Percentiles rank a stretch among this genome's conserved stretches.
These are phyloP conservation scores for Asparagopsis taxiformis DNA, from an alignment of 31 red algal genomes.

Conservation along the genomic window DNA sequence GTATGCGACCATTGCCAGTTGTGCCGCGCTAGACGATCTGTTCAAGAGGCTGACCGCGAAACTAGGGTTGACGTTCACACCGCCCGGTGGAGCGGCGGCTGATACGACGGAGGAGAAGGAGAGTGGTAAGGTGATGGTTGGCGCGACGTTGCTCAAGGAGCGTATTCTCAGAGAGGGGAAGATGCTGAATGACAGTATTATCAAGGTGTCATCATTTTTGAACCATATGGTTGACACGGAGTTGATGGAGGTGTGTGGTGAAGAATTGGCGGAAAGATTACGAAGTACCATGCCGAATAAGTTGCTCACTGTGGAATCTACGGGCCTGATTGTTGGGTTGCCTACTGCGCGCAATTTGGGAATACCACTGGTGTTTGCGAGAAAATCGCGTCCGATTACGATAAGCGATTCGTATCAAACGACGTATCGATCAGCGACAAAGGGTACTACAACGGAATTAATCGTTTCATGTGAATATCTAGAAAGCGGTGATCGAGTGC, in stretches of 20 bases:
- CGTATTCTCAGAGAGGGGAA: too few relatives aligned
- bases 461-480: constrained; percentile 86
- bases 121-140: constrained; percentile 36
- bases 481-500: constrained; percentile 60
- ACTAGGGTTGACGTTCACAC: constrained; percentile 39
- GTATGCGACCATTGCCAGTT: constrained; percentile 43
- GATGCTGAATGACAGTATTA: constrained; percentile 70
- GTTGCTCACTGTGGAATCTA: constrained; percentile 91
- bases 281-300: constrained; percentile 78
- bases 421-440: constrained; percentile 78
- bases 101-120: constrained; percentile 2
- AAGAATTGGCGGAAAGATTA: constrained; percentile 77
- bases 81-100: constrained; percentile 1
- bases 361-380: constrained; percentile 85
- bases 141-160: constrained; percentile 80
- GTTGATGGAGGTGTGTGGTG: constrained; percentile 84
- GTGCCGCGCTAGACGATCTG: constrained; percentile 74
- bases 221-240: constrained; percentile 91
- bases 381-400: constrained; percentile 78
- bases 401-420: constrained; percentile 91
- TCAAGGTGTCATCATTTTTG: constrained; percentile 93
- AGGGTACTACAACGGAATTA: constrained; percentile 79
- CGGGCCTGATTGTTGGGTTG: constrained; percentile 81
- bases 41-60: constrained; percentile 46
- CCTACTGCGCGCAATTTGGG: constrained; percentile 53